Evolutionary conservation across 148 eudicot genomes (phyloP).

Genomic region (Rhododendron kiyosumense): DNA sequence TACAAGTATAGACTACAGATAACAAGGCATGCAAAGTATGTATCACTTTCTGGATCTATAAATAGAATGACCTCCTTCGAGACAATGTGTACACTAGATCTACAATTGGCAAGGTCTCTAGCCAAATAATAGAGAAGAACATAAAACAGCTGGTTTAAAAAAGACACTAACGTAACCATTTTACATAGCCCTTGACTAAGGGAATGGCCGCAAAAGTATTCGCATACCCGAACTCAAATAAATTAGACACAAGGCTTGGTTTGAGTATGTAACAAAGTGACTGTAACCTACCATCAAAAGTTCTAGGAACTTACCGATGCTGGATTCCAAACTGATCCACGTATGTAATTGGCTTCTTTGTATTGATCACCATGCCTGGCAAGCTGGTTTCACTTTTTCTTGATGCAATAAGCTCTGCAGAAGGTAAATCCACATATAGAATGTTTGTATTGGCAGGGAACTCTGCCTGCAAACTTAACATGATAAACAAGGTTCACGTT

Average conservation of each 20-base stretch:
- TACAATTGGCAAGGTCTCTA: background rate
- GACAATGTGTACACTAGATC: background rate
- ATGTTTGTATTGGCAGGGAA: slow-evolving; percentile 98
- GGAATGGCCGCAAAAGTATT: background rate
- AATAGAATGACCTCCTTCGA: background rate
- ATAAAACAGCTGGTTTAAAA: background rate
- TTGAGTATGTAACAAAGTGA: background rate
- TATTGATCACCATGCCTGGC: slow-evolving; percentile 92
- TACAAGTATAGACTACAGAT: background rate
- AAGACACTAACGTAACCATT: background rate
- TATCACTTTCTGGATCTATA: background rate
- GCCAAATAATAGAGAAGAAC: background rate
- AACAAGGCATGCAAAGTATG: background rate
- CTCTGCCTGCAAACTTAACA: slow-evolving; percentile 69
- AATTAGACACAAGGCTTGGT: background rate
- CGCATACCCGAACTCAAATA: background rate
- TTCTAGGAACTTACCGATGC: slow-evolving; percentile 48
- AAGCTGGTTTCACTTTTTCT: slow-evolving; percentile 61
- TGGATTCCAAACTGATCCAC: slow-evolving; percentile 74
- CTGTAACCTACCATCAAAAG: background rate
- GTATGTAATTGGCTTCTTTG: slow-evolving; percentile 70
- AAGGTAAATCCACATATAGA: slow-evolving; percentile 79
- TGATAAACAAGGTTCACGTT: slow-evolving; percentile 23
- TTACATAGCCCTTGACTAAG: background rate
- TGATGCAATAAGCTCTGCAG: slow-evolving; percentile 81